A percentile compares a stretch with the other conserved stretches of the same genome.
Conservation (phyloP, 2,329 filamentous ascomycete species). For the Ceratocystis alfenasii region DNA sequence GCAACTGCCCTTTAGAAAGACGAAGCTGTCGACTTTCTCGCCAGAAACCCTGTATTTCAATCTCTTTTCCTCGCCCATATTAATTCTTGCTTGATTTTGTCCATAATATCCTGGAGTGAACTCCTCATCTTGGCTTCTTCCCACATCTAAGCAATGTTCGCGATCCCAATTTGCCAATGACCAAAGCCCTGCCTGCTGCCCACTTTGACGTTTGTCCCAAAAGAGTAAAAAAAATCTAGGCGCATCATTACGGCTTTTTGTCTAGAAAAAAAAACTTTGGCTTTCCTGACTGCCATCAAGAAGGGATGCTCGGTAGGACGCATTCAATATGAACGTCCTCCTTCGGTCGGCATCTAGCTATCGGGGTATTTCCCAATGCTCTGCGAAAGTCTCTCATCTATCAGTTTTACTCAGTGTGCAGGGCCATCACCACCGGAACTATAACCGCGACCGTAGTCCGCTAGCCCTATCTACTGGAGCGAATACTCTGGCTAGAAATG, state of each 20-base stretch:
- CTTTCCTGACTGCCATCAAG: background rate
- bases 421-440: background rate
- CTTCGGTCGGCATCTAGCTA: slow-evolving; percentile 12
- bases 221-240: background rate
- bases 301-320: slow-evolving; percentile 5
- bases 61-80: background rate
- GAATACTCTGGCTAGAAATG: background rate
- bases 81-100: background rate
- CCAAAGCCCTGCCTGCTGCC: background rate
- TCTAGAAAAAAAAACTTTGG: background rate
- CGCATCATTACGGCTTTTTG: background rate
- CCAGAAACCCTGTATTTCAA: background rate
- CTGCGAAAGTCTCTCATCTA: background rate
- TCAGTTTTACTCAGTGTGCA: background rate
- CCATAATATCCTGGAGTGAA: too few relatives aligned
- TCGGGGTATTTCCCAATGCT: slow-evolving; percentile 9
- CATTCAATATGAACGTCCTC: slow-evolving; percentile 19
- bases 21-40: background rate
- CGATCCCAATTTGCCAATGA: background rate
- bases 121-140: background rate
- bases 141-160: background rate
- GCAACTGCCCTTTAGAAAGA: background rate
- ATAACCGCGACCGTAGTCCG: background rate
- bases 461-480: background rate
- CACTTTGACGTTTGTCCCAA: background rate